Evolutionary conservation across 371 early-diverging fungal genomes (phyloP).

Genomic region (Entomophthora muscae): DNA sequence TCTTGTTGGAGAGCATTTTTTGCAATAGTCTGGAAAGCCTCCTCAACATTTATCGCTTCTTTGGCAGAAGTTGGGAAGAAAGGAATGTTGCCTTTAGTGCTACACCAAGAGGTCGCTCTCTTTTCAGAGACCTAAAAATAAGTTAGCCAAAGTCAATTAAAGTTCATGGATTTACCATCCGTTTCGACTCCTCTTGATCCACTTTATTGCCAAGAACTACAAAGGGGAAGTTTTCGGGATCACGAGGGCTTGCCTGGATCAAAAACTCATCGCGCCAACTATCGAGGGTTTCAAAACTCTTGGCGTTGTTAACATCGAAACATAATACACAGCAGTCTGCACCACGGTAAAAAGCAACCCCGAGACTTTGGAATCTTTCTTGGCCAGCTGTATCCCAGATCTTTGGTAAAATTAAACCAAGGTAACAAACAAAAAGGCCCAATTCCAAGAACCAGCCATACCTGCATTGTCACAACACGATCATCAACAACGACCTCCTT

Average conservation of each 20-base stretch:
- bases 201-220: slow-evolving; percentile 97
- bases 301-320: slow-evolving; percentile 90
- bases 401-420: slow-evolving; percentile 17
- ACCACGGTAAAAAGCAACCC: slow-evolving; percentile 95
- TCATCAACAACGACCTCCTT: slow-evolving; percentile 92
- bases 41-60: slow-evolving; percentile 92
- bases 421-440: not conserved
- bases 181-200: slow-evolving; percentile 70
- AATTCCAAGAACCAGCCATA: slow-evolving; percentile 14
- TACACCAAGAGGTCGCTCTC: slow-evolving; percentile 89
- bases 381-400: slow-evolving; percentile 93
- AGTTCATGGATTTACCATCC: slow-evolving; percentile 38
- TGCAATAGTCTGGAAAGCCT: slow-evolving; percentile 89
- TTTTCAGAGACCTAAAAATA: slow-evolving; percentile 62
- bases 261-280: slow-evolving; percentile 96
- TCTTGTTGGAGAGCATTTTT: slow-evolving; percentile 86
- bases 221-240: slow-evolving; percentile 95
- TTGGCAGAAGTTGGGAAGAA: slow-evolving; percentile 95
- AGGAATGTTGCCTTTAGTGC: slow-evolving; percentile 87
- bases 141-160: slow-evolving; percentile 58
- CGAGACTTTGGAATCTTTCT: slow-evolving; percentile 95
- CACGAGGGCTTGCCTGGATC: slow-evolving; percentile 82
- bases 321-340: slow-evolving; percentile 98
- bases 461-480: slow-evolving; percentile 80
- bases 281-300: slow-evolving; percentile 89